Conservation (phyloP, 2,329 filamentous ascomycete genomes). For the Parastagonospora nodorum region DNA sequence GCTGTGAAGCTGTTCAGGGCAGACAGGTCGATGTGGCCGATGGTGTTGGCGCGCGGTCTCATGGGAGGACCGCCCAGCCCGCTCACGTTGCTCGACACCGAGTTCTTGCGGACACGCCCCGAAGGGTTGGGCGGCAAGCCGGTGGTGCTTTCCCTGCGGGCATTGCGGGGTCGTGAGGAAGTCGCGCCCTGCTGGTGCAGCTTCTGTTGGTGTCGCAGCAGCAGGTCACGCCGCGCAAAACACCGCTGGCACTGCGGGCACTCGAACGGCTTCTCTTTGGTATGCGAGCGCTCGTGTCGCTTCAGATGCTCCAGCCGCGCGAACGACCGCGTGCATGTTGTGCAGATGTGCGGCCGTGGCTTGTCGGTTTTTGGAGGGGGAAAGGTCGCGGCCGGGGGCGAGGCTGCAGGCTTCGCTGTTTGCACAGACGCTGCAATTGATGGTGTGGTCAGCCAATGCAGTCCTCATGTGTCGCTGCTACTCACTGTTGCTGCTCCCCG, state of each 20-base stretch:
- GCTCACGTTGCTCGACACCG: slow-evolving; percentile 68
- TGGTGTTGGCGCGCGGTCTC: slow-evolving; percentile 92
- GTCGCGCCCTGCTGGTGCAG: slow-evolving; percentile 91
- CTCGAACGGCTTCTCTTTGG: slow-evolving; percentile 98
- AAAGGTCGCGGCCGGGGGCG: slow-evolving; percentile 52
- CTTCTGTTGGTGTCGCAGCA: slow-evolving; percentile 97
- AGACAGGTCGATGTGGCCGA: slow-evolving; percentile 85
- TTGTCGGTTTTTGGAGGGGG: slow-evolving; percentile 96
- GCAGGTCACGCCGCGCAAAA: slow-evolving; percentile 89
- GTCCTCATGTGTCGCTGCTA: slow-evolving; percentile 3
- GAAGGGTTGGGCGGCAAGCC: slow-evolving; percentile 71
- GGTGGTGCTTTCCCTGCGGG: slow-evolving; percentile 81
- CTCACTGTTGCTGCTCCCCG: slow-evolving; percentile 42
- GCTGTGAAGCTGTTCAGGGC: slow-evolving; percentile 73
- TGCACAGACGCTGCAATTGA: slow-evolving; percentile 35
- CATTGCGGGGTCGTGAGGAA: slow-evolving; percentile 80
- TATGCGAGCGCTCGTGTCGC: slow-evolving; percentile 96
- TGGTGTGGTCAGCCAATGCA: slow-evolving; percentile 20
- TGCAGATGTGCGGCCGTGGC: slow-evolving; percentile 91
- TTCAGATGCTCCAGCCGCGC: slow-evolving; percentile 95
- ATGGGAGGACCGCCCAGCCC: slow-evolving; percentile 57
- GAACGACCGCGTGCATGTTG: slow-evolving; percentile 88
- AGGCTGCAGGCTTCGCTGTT: slow-evolving; percentile 37
- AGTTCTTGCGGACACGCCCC: slow-evolving; percentile 88
- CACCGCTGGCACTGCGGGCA: slow-evolving; percentile 93